Evolutionary conservation across 768 basidiomycete species (phyloP).

Genomic region (Hericium coralloides): DNA sequence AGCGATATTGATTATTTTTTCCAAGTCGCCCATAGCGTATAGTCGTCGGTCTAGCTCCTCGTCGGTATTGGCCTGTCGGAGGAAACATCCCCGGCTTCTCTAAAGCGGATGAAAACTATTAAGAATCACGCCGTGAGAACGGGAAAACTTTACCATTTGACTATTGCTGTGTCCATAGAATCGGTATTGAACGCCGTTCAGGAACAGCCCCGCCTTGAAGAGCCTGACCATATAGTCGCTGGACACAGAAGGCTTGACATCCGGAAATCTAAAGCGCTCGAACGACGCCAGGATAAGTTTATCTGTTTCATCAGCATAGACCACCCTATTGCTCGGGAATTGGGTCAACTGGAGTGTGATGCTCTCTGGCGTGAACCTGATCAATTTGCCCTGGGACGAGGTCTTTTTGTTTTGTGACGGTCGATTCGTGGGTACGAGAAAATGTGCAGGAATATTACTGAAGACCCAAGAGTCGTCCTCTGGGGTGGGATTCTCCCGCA

Average conservation of each 20-base stretch:
- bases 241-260: conserved; percentile 36
- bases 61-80: conserved; percentile 45
- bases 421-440: conserved; percentile 9
- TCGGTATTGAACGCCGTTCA: conserved; percentile 53
- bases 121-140: background rate
- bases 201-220: conserved; percentile 43
- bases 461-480: conserved; percentile 45
- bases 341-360: conserved; percentile 41
- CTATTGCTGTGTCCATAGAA: conserved; percentile 70
- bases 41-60: conserved; percentile 49
- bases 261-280: conserved; percentile 44
- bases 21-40: conserved; percentile 49
- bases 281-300: conserved; percentile 52
- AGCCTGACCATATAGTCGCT: conserved; percentile 49
- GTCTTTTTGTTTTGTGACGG: background rate
- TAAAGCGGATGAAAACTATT: conserved; percentile 14
- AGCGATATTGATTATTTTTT: conserved; percentile 51
- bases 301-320: conserved; percentile 44
- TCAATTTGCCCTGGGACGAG: conserved; percentile 17
- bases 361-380: conserved; percentile 39
- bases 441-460: conserved; percentile 22
- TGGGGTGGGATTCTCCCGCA: background rate
- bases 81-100: conserved; percentile 56
- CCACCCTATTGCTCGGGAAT: conserved; percentile 50
- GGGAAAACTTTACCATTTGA: conserved; percentile 36